Evolutionary conservation across 2,329 filamentous ascomycete genomes (phyloP), one percentile per base, ranked within the genome.

Genomic region (Fusarium humuli): DNA sequence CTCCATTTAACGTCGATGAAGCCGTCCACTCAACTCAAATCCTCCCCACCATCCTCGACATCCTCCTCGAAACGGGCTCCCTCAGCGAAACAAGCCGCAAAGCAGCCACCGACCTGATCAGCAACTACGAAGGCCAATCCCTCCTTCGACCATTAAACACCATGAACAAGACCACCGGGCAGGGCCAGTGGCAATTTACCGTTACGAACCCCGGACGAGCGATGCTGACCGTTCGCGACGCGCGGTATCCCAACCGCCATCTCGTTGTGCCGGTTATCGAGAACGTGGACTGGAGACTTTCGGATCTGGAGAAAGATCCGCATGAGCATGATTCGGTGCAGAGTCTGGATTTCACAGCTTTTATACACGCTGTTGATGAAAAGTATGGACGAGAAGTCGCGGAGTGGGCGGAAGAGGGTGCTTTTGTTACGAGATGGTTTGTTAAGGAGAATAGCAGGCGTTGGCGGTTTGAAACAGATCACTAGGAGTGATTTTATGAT

Each of bases 391-490:
- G 65, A 6, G 76, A 77, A 6, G 71, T 73, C 4, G 72, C 77
- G 6, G 70, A 71, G n/a, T 79, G 78, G 78, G 74, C 70, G 3
- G 76, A 80, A 58, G 76, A 78, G 46, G 79, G 74, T 1, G 73
- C 77, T 7, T 77, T 77, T 27, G 64, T 79, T 20, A 75, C 76
- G 6, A 69, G 77, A 14, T 80, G 79, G 78, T 80, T 77, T 68
- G 76, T 79, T 6, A 76, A 79, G 53, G 78, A 80, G 61, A 80
- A 80, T 47, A 73, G 72, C 59, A 79, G 74, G 62, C 76, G 78
- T 57, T 80, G 77, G 73, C 77, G 75, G 59, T 77, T 77, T 50
- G 47, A n/a, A n/a, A 12, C 34, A 66, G 72, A 66, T 57, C 60
- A 62, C 37, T 25, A 58, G 44, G 67, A 30, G 41, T 71, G 47